A percentile compares a stretch with the other conserved stretches of the same genome.
Evolutionary conservation across 116 monocot genomes (phyloP).

Genomic region (Phalaenopsis hybrid): DNA sequence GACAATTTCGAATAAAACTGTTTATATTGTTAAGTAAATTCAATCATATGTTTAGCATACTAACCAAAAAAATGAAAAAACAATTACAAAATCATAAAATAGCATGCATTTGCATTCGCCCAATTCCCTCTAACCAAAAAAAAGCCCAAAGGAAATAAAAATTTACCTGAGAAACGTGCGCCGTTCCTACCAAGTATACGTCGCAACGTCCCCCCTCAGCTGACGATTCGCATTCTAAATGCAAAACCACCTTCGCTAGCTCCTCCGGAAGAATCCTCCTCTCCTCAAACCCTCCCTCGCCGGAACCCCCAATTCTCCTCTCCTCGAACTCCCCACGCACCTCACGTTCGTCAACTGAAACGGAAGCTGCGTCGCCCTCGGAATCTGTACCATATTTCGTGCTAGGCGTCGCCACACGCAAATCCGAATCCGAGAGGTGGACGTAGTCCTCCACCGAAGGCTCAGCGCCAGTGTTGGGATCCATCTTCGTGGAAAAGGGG

Average conservation of each 20-base stretch:
- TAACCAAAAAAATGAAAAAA: not conserved
- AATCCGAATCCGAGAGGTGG: constrained; percentile 5
- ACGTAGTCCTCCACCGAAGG: constrained; percentile 2
- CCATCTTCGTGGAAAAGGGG: not conserved
- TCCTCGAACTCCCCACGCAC: constrained; percentile 1
- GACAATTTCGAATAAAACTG: too few relatives aligned
- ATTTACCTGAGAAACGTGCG: constrained; percentile 80
- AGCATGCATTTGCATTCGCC: not conserved
- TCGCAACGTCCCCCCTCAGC: constrained; percentile 57
- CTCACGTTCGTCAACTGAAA: not conserved
- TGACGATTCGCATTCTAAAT: constrained; percentile 69
- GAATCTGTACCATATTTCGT: not conserved
- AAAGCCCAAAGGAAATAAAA: not conserved
- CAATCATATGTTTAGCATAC: not conserved
- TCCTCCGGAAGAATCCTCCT: constrained; percentile 45
- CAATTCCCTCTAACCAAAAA: not conserved
- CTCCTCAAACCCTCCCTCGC: not conserved
- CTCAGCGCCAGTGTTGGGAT: not conserved
- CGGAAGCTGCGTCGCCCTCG: not conserved
- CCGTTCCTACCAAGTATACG: constrained; percentile 87
- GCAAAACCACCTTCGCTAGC: constrained; percentile 47
- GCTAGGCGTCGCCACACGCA: not conserved
- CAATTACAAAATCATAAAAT: not conserved
- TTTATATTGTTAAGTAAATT: not conserved
- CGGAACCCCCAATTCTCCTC: not conserved